These are phyloP conservation scores for Cercospora canescens DNA, from an alignment of 2,329 filamentous ascomycete genomes.

Conservation along the genomic window DNA sequence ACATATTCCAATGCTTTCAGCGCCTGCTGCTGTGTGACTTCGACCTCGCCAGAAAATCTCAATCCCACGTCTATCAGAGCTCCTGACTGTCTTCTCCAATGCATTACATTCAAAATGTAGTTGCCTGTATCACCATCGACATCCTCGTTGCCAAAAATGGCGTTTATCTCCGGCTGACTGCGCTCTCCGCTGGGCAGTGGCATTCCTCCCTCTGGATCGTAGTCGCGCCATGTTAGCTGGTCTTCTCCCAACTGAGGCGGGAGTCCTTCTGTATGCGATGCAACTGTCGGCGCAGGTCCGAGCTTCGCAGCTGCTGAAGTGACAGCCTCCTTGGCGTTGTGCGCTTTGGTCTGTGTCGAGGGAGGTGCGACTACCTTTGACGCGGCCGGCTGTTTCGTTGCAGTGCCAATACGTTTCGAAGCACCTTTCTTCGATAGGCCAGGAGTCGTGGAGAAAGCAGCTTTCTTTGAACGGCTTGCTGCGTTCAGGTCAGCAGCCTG, in stretches of 20 bases:
- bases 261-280: constrained; percentile 32
- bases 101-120: constrained; percentile 38
- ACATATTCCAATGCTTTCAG: constrained; percentile 37
- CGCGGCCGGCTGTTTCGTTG: background rate
- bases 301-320: constrained; percentile 20
- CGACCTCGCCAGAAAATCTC: constrained; percentile 31
- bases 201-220: constrained; percentile 39
- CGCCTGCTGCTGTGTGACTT: constrained; percentile 31
- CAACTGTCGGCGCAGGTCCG: constrained; percentile 28
- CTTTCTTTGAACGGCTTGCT: background rate
- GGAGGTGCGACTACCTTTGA: background rate
- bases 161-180: constrained; percentile 29
- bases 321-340: constrained; percentile 6
- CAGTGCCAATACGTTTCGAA: background rate
- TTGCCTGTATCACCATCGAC: constrained; percentile 37
- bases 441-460: constrained; percentile 17
- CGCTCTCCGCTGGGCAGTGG: constrained; percentile 36
- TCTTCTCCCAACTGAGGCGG: constrained; percentile 11
- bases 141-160: constrained; percentile 34
- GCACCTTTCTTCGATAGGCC: background rate
- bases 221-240: constrained; percentile 39
- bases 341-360: background rate
- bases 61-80: constrained; percentile 39
- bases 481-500: background rate
- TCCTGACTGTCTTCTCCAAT: constrained; percentile 39